Evolutionary conservation across 2,329 filamentous ascomycete species (phyloP).

Genomic region (Amauroascus verrucosus): DNA sequence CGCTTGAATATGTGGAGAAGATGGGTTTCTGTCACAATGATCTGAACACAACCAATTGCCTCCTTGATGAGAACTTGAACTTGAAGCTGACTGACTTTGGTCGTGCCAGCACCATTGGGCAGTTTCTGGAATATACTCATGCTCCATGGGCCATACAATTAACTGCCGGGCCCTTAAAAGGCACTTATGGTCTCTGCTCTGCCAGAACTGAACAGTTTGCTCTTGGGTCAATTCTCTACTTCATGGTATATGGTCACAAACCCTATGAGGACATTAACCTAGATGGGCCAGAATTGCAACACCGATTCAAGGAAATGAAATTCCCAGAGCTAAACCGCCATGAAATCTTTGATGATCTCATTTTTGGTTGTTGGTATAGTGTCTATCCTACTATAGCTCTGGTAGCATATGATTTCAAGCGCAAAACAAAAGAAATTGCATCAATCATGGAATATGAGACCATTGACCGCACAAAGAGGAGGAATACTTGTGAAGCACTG

Average conservation of each 20-base stretch:
- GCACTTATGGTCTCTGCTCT: slow-evolving; percentile 18
- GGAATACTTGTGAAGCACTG: slow-evolving; percentile 9
- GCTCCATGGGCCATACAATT: slow-evolving; percentile 16
- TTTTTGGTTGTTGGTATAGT: slow-evolving; percentile 18
- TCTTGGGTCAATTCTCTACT: slow-evolving; percentile 18
- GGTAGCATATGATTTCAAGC: slow-evolving; percentile 17
- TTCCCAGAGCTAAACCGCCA: slow-evolving; percentile 18
- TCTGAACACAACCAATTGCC: slow-evolving; percentile 13
- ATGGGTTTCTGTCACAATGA: slow-evolving; percentile 18
- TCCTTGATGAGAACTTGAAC: slow-evolving; percentile 15
- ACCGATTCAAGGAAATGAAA: slow-evolving; percentile 17
- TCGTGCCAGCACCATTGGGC: slow-evolving; percentile 17
- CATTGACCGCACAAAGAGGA: slow-evolving; percentile 10
- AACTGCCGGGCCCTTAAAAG: slow-evolving; percentile 15
- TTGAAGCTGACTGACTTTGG: slow-evolving; percentile 17
- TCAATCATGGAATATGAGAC: slow-evolving; percentile 9
- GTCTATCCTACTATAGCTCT: slow-evolving; percentile 20
- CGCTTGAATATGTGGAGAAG: slow-evolving; percentile 18
- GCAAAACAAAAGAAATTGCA: slow-evolving; percentile 17
- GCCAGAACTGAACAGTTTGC: slow-evolving; percentile 20
- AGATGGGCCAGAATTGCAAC: slow-evolving; percentile 4
- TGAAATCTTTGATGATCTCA: slow-evolving; percentile 17
- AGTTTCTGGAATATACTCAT: slow-evolving; percentile 13
- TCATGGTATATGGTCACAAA: slow-evolving; percentile 19
- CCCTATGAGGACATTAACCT: slow-evolving; percentile 13